Evolutionary conservation across 2,329 filamentous ascomycete genomes (phyloP).

Genomic region (Chaetomium strumarium): DNA sequence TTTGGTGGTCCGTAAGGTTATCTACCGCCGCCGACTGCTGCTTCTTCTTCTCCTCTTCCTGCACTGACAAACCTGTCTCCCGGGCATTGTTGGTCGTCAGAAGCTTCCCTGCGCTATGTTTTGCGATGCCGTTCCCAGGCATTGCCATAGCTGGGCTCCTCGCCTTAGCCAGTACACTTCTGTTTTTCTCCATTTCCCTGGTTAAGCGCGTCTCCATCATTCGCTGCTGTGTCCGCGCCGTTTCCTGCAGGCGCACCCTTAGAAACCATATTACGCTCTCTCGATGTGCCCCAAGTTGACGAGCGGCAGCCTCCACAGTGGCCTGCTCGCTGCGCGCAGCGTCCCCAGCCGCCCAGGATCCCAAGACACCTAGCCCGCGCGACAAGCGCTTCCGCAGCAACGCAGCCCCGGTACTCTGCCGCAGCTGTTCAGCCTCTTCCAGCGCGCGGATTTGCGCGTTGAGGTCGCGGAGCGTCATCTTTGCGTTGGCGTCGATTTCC

Average conservation of each 20-base stretch:
- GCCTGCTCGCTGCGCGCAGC: constrained; percentile 58
- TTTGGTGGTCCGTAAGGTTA: constrained; percentile 72
- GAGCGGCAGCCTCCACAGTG: constrained; percentile 63
- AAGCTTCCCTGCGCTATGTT: constrained; percentile 3
- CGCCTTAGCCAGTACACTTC: constrained; percentile 73
- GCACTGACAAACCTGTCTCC: not conserved
- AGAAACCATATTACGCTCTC: constrained; percentile 83
- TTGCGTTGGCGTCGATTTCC: constrained; percentile 80
- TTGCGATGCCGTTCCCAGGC: constrained; percentile 4
- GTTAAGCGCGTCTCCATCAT: constrained; percentile 91
- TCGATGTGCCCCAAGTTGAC: constrained; percentile 62
- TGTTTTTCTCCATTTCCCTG: constrained; percentile 82
- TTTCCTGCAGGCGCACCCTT: constrained; percentile 67
- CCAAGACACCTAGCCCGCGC: constrained; percentile 56
- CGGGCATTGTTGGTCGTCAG: constrained; percentile 2
- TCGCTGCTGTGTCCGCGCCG: constrained; percentile 69
- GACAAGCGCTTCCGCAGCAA: constrained; percentile 66
- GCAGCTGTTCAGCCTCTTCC: constrained; percentile 73
- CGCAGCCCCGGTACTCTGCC: constrained; percentile 67
- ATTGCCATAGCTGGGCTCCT: constrained; percentile 30
- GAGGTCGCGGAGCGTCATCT: constrained; percentile 77
- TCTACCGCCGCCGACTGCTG: constrained; percentile 31
- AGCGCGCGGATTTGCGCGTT: constrained; percentile 75
- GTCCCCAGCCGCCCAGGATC: constrained; percentile 62
- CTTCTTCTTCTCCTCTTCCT: constrained; percentile 21